Evolutionary conservation across 352 stramenopile genomes (phyloP), one percentile per base, ranked within the genome.

Genomic region (Phytophthora citrophthora): DNA sequence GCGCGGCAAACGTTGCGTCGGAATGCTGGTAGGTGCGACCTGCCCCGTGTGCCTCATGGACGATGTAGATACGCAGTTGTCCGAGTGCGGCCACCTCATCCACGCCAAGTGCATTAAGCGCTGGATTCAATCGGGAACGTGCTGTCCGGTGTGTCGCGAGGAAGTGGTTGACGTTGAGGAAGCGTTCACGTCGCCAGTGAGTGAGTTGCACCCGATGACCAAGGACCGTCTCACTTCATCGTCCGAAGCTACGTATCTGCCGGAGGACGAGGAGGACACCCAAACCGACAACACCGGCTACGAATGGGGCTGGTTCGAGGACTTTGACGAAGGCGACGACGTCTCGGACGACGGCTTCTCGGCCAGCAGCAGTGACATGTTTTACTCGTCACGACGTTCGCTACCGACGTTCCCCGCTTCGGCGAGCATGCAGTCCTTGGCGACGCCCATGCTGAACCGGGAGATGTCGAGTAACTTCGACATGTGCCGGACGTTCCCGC

Each of bases 251-350:
- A 77, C 77, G 4, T 83, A 71, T 16, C 56, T 74, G 1, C 79
- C 78, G 0, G 69, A 73, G 6, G 74, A 88, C 39, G 74, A 88
- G 4, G 68, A 83, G 13, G 43, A 75, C 26, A 68, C 52, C 34
- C 45, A 72, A 31, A 68, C 59, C 3, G 57, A 69, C 8, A 58
- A 68, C 32, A 63, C 61, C 13, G 53, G 70, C 49, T 88, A 81
- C 44, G 86, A 86, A 41, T 94, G 86, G 86, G 85, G 85, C 29
- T 93, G 85, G 85, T 94, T 94, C 45, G 79, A 94, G 64, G 81
- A 94, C 66, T 91, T 93, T 68, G 83, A 93, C 36, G 74, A 94
- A 32, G 69, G 69, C 3, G 79, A 86, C 36, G 49, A 65, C 40
- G 43, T 54, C 3, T 74, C 45, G 45, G 64, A 69, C 36, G 58